These are phyloP conservation scores for Rhododendron williamsianum DNA, from an alignment of 148 eudicot genomes.

Conservation along the genomic window DNA sequence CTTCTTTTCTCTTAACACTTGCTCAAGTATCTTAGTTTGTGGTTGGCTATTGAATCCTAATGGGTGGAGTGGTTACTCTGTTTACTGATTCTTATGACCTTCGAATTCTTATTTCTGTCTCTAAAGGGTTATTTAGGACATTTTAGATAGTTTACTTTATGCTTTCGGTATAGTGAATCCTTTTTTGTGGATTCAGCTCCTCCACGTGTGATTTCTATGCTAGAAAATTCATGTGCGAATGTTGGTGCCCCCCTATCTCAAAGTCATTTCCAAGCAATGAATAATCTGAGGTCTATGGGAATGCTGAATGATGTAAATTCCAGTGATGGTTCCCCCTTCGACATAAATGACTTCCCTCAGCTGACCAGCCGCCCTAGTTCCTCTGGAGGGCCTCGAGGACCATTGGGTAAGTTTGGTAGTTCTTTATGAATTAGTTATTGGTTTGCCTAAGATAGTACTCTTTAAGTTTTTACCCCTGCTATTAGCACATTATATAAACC, in stretches of 20 bases:
- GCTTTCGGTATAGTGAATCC: too few species aligned
- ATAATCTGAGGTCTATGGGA: slow-evolving; percentile 74
- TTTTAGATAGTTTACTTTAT: too few species aligned
- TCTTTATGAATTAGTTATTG: not conserved
- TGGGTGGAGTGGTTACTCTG: too few species aligned
- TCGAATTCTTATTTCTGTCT: too few species aligned
- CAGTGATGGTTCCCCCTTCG: slow-evolving; percentile 78
- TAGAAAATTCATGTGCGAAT: slow-evolving; percentile 54
- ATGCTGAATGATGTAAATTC: slow-evolving; percentile 77
- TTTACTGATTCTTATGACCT: too few species aligned
- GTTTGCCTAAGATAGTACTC: not conserved
- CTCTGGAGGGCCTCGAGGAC: slow-evolving; percentile 95
- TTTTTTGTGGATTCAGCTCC: too few species aligned
- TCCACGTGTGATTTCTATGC: too few species aligned
- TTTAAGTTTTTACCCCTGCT: slow-evolving; percentile 7
- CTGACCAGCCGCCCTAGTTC: slow-evolving; percentile 84
- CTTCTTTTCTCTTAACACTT: too few species aligned
- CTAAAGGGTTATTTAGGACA: too few species aligned
- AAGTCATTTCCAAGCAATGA: slow-evolving; percentile 71
- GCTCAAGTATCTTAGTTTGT: too few species aligned
- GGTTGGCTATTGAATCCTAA: too few species aligned
- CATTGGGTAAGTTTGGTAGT: slow-evolving; percentile 46
- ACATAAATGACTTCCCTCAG: slow-evolving; percentile 94
- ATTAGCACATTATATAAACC: slow-evolving; percentile 14
- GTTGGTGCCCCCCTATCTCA: slow-evolving; percentile 64